Evolutionary conservation across 305 asterid genomes (phyloP).

Genomic region (Fraxinus sp.): DNA sequence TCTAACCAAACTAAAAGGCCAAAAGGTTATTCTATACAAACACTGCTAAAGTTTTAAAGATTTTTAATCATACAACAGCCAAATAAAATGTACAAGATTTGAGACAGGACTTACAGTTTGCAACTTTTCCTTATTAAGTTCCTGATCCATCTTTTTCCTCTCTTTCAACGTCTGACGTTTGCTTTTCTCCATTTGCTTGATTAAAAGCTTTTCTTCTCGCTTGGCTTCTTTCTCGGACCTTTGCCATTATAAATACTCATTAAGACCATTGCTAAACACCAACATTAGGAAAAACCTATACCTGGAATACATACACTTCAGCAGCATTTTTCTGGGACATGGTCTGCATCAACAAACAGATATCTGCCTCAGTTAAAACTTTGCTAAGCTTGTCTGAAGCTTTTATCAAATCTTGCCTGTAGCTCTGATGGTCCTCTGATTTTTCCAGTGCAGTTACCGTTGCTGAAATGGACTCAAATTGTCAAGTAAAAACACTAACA

Average conservation of each 20-base stretch:
- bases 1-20: constrained; percentile 2
- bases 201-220: constrained; percentile 48
- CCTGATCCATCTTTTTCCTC: constrained; percentile 64
- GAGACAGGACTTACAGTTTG: constrained; percentile 52
- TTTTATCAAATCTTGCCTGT: constrained; percentile 55
- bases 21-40: neutral
- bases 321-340: constrained; percentile 47
- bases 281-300: constrained; percentile 13
- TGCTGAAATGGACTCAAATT: constrained; percentile 46
- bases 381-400: constrained; percentile 70
- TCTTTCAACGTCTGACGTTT: constrained; percentile 73
- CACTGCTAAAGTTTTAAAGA: neutral
- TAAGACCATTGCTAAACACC: constrained; percentile 25
- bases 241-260: constrained; percentile 32
- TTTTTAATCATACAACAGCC: neutral
- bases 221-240: constrained; percentile 79
- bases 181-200: constrained; percentile 78
- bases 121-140: constrained; percentile 68
- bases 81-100: constrained; percentile 2
- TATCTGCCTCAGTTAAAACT: constrained; percentile 67
- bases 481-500: constrained; percentile 4
- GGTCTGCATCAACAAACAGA: constrained; percentile 50
- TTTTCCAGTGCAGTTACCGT: constrained; percentile 58
- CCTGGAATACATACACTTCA: constrained; percentile 58
- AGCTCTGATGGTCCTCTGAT: constrained; percentile 38